A percentile compares a stretch with the other conserved stretches of the same genome.
Evolutionary conservation across 2,329 filamentous ascomycete species (phyloP).

Genomic region (Emmonsia crescens): DNA sequence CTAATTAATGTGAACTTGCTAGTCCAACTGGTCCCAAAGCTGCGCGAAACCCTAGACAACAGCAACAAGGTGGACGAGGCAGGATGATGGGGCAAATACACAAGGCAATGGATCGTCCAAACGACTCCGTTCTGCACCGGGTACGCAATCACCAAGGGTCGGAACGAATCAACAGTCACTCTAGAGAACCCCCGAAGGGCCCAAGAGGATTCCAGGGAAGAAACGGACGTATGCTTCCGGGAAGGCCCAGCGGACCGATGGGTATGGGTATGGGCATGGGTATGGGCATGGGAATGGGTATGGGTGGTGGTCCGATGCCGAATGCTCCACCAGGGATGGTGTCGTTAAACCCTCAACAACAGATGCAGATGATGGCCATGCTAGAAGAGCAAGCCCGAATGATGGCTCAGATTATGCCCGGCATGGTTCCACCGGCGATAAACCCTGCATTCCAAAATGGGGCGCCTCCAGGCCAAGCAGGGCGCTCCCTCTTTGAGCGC

Average conservation of each 20-base stretch:
- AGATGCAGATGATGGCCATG: conserved; percentile 65
- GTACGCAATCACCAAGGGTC: conserved; percentile 61
- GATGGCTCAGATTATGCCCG: conserved; percentile 61
- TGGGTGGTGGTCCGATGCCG: conserved; percentile 22
- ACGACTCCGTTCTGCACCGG: conserved; percentile 68
- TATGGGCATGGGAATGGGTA: conserved; percentile 18
- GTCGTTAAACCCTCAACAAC: conserved; percentile 53
- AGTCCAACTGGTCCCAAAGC: conserved; percentile 92
- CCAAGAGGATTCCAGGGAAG: conserved; percentile 46
- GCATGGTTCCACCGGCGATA: conserved; percentile 42
- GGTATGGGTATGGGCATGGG: conserved; percentile 30
- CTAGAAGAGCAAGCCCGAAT: conserved; percentile 79
- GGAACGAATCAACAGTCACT: conserved; percentile 72
- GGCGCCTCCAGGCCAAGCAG: conserved; percentile 30
- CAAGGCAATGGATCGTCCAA: conserved; percentile 67
- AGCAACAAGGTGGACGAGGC: conserved; percentile 49
- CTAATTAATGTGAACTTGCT: conserved; percentile 10
- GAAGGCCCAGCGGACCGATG: conserved; percentile 34
- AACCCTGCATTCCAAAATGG: conserved; percentile 44
- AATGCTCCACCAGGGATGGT: conserved; percentile 37
- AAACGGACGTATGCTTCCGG: conserved; percentile 35
- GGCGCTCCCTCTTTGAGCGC: conserved; percentile 64
- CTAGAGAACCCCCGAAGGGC: conserved; percentile 59
- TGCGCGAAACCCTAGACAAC: conserved; percentile 63
- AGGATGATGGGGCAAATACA: conserved; percentile 77